Evolutionary conservation across 2,329 filamentous ascomycete species (phyloP).

Genomic region (Fusarium virguliforme): DNA sequence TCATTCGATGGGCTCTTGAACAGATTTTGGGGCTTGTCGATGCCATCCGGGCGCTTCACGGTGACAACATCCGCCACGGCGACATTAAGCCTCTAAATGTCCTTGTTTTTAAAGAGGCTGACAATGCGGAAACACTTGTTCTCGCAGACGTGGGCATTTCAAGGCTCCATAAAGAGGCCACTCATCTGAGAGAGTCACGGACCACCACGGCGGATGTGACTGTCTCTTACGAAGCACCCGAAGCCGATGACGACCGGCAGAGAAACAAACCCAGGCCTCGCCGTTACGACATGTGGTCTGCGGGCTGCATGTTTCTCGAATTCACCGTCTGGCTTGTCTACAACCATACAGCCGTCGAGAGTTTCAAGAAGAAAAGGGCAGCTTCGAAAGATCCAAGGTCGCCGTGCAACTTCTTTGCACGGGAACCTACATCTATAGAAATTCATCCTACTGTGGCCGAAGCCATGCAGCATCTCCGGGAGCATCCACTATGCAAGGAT

Average conservation of each 20-base stretch:
- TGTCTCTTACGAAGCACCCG: slow-evolving; percentile 36
- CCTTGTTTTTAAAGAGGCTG: slow-evolving; percentile 22
- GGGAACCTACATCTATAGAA: neutral
- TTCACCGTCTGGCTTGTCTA: slow-evolving; percentile 37
- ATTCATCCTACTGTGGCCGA: neutral
- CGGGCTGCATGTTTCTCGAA: slow-evolving; percentile 41
- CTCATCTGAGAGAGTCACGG: slow-evolving; percentile 19
- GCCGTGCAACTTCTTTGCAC: neutral
- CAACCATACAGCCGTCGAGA: slow-evolving; percentile 1
- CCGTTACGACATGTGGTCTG: slow-evolving; percentile 39
- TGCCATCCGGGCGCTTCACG: slow-evolving; percentile 29
- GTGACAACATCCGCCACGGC: slow-evolving; percentile 32
- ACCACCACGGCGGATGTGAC: slow-evolving; percentile 31
- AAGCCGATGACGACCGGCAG: slow-evolving; percentile 16
- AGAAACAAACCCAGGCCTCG: slow-evolving; percentile 19
- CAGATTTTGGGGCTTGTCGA: slow-evolving; percentile 36
- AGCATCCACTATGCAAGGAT: neutral
- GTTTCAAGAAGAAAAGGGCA: slow-evolving; percentile 5
- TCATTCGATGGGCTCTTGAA: slow-evolving; percentile 28
- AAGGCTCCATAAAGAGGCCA: slow-evolving; percentile 26
- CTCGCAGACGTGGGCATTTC: slow-evolving; percentile 42
- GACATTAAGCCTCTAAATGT: slow-evolving; percentile 45
- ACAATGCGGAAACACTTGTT: slow-evolving; percentile 4
- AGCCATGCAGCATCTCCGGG: neutral
- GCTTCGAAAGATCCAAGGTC: neutral